A percentile compares a stretch with the other conserved stretches of the same genome.
Conservation (phyloP, 139 green algal genomes). For the Micromonas commoda region DNA sequence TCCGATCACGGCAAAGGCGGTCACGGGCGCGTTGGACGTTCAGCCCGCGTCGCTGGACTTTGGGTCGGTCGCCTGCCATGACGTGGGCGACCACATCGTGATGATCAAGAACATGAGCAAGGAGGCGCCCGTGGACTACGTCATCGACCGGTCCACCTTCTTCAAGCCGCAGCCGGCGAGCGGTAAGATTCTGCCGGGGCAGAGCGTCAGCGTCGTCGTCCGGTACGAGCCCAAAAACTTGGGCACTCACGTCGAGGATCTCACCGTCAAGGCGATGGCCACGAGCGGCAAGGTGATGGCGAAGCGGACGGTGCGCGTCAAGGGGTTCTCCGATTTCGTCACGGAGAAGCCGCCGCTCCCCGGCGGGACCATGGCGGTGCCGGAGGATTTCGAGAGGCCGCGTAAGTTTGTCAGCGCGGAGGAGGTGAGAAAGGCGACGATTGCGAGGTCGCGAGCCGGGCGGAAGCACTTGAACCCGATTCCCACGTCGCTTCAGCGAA, state of each 20-base stretch:
- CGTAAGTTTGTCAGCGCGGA: conserved; percentile 10
- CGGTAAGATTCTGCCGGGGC: conserved; percentile 14
- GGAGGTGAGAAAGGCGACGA: not conserved
- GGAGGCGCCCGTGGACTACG: conserved; percentile 8
- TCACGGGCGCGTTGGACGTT: not conserved
- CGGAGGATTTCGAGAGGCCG: conserved; percentile 19
- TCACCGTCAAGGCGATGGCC: conserved; percentile 8
- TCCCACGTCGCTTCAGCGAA: too few species aligned
- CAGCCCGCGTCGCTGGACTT: conserved; percentile 9
- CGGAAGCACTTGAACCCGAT: too few species aligned
- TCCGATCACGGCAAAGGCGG: not conserved
- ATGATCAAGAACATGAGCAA: conserved; percentile 25
- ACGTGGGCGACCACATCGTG: conserved; percentile 18
- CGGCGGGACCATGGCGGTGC: conserved; percentile 7
- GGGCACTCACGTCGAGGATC: conserved; percentile 7
- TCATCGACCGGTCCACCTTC: not conserved
- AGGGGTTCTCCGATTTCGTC: not conserved
- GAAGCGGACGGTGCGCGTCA: not conserved
- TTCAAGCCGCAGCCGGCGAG: conserved; percentile 17
- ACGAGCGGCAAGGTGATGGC: not conserved
- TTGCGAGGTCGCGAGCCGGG: not conserved
- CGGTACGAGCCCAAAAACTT: conserved; percentile 11
- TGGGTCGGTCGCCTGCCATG: conserved; percentile 1
- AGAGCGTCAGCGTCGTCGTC: not conserved
- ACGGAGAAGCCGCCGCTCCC: conserved; percentile 5